Base-by-base conservation (phyloP, 352 stramenopile species). In the Phytopythium oedochilum region DNA sequence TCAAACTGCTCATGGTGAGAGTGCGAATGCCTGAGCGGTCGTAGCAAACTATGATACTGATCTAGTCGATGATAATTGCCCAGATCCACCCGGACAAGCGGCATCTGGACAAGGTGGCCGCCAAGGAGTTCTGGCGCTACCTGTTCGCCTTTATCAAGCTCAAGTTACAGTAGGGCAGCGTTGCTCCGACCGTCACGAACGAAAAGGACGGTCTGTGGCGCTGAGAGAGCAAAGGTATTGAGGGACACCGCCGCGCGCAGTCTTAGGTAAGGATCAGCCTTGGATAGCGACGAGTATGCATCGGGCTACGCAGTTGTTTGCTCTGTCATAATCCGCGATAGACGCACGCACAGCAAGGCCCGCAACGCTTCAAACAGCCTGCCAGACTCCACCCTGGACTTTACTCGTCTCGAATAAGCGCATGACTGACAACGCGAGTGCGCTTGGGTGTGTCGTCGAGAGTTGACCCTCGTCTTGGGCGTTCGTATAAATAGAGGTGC, bases 101-200 rank as follows among this genome's bases (percentile, higher is more conserved):
- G 14, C 87, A 97, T 71, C 67, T 96, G 44, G 89, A 97, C 73
- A 96, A 96, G 56, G 86, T 94, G 29, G 85, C 85, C 23, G 75
- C 80, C 22, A 88, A 93, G 59, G 85, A 95, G 61, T 96, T 97
- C 59, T 97, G 89, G 89, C 81, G 86, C 61, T 83, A 96, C 64
- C 64, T 97, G 44, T 94, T 95, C 61, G 80, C 83, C 39, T 91
- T 93, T 57, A 75, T 95, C 57, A 89, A 88, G 64, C 59, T 88
- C 17, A 88, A 83, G 60, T 56, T 93, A 55, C 83, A 93, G 66
- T 93, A 82, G 76, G 36, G 31, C 50, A 48, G 29, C 18, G 7
- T 3, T 7, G n/a, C 17, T 10, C 20, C 7, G 15, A 26, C 50
- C 50, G 7, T 17, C 23, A 48, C 8, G 39, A 29, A 28, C 7